These are phyloP conservation scores for Monosporascus cannonballus DNA, from an alignment of 2,329 filamentous ascomycete species.

Conservation along the genomic window DNA sequence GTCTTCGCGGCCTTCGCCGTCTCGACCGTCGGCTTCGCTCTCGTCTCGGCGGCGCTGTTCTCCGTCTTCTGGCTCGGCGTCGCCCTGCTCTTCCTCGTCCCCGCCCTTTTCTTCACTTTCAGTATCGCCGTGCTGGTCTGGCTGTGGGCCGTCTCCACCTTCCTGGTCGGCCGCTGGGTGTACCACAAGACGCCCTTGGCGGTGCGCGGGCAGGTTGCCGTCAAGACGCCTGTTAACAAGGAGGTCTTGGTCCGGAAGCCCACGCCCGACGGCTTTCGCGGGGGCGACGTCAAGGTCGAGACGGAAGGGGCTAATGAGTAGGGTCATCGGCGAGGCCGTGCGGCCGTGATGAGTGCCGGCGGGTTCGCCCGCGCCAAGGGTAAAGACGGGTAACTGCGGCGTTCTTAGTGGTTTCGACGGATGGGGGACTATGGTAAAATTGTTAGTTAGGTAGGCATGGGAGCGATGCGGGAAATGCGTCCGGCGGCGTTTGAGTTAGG, in stretches of 20 bases:
- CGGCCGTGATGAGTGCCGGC: conserved; percentile 14
- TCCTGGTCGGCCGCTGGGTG: conserved; percentile 40
- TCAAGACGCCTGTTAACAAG: conserved; percentile 8
- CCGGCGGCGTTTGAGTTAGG: not conserved
- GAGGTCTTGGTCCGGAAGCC: conserved; percentile 19
- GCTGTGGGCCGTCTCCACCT: conserved; percentile 59
- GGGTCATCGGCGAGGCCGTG: conserved; percentile 20
- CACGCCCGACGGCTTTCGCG: conserved; percentile 1
- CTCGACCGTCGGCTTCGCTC: conserved; percentile 55
- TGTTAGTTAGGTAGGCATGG: too few relatives aligned
- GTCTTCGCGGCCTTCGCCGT: conserved; percentile 63
- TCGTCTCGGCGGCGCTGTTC: conserved; percentile 58
- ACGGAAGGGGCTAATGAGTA: conserved; percentile 21
- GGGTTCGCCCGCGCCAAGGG: conserved; percentile 12
- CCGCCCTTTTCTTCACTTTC: conserved; percentile 60
- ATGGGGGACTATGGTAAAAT: too few relatives aligned
- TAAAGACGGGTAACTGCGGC: not conserved
- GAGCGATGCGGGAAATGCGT: too few relatives aligned
- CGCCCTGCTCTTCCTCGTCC: conserved; percentile 61
- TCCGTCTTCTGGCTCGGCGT: conserved; percentile 62
- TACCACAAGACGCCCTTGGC: conserved; percentile 27
- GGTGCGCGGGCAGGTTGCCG: conserved; percentile 8
- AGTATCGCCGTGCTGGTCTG: conserved; percentile 59
- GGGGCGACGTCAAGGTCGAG: conserved; percentile 16
- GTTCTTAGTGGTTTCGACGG: too few relatives aligned